Conservation (phyloP, 2,329 filamentous ascomycete genomes). For the Didymella pomorum region DNA sequence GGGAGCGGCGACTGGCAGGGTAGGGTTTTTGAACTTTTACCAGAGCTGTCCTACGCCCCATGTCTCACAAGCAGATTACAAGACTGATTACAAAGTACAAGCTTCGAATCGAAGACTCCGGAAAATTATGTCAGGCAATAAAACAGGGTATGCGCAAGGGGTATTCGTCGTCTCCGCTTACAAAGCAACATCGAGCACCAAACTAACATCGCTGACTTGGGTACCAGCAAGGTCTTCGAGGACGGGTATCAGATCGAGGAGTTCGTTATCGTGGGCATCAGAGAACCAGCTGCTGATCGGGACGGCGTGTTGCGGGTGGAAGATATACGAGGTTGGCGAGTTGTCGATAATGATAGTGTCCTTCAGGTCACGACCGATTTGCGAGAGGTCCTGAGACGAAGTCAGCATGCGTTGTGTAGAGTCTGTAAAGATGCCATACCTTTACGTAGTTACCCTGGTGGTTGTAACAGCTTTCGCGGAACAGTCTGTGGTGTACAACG, state of each 20-base stretch:
- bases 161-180: slow-evolving; percentile 52
- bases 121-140: slow-evolving; percentile 32
- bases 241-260: slow-evolving; percentile 95
- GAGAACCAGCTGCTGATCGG: slow-evolving; percentile 99
- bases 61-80: slow-evolving; percentile 47
- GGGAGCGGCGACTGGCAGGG: not conserved
- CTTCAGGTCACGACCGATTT: slow-evolving; percentile 92
- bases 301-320: slow-evolving; percentile 98
- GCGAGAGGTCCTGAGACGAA: slow-evolving; percentile 78
- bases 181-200: slow-evolving; percentile 89
- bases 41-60: slow-evolving; percentile 10
- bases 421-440: slow-evolving; percentile 47
- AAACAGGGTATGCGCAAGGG: slow-evolving; percentile 36
- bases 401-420: slow-evolving; percentile 11
- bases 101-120: slow-evolving; percentile 34
- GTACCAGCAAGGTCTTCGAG: slow-evolving; percentile 92
- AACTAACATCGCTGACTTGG: slow-evolving; percentile 92
- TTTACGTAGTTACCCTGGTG: slow-evolving; percentile 99
- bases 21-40: not conserved
- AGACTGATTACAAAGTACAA: slow-evolving; percentile 51
- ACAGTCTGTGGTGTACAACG: slow-evolving; percentile 93
- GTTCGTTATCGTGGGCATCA: slow-evolving; percentile 98
- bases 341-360: slow-evolving; percentile 99
- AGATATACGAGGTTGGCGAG: slow-evolving; percentile 98
- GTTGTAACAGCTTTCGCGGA: slow-evolving; percentile 98